A percentile compares a stretch with the other conserved stretches of the same genome.
phyloP scores from a whole-genome alignment of 2,329 filamentous ascomycete genomes.

The Dactylonectria macrodidyma region DNA sequence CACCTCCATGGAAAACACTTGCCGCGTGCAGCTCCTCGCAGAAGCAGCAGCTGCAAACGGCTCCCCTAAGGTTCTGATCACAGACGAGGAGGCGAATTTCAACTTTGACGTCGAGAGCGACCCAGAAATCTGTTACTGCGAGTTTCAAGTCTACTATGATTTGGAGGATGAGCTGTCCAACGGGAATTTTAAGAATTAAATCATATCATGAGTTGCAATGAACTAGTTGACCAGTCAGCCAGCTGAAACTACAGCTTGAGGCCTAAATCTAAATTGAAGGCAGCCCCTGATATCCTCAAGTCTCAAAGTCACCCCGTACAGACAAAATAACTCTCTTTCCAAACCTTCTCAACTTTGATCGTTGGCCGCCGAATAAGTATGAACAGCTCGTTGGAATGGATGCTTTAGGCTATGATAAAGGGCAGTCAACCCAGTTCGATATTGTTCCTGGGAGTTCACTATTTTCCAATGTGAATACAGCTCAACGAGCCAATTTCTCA shows the following conservation, averaged over 20 bases:
- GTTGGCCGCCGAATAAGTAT: not conserved
- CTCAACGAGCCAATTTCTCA: not conserved
- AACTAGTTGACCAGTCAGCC: not conserved
- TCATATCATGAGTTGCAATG: not conserved
- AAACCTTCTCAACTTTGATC: not conserved
- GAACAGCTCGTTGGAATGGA: not conserved
- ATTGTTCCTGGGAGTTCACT: not conserved
- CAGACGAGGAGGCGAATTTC: slow-evolving; percentile 59
- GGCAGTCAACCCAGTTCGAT: not conserved
- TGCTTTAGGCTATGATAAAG: not conserved
- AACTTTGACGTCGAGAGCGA: slow-evolving; percentile 50
- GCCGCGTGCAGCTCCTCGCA: slow-evolving; percentile 58
- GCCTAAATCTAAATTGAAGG: not conserved
- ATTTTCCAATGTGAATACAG: not conserved
- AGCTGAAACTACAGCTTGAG: not conserved
- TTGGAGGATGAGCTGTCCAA: slow-evolving; percentile 42
- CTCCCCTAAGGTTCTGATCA: slow-evolving; percentile 55
- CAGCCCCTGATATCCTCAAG: not conserved
- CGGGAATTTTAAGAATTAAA: slow-evolving; percentile 43
- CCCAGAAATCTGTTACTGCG: slow-evolving; percentile 45
- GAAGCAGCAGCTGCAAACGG: slow-evolving; percentile 50
- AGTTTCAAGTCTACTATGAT: slow-evolving; percentile 49
- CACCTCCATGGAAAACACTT: slow-evolving; percentile 76
- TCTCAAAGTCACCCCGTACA: not conserved
- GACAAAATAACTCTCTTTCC: not conserved